Evolutionary conservation across 2,329 filamentous ascomycete species (phyloP).

Genomic region (Aspergillus fumigatus): DNA sequence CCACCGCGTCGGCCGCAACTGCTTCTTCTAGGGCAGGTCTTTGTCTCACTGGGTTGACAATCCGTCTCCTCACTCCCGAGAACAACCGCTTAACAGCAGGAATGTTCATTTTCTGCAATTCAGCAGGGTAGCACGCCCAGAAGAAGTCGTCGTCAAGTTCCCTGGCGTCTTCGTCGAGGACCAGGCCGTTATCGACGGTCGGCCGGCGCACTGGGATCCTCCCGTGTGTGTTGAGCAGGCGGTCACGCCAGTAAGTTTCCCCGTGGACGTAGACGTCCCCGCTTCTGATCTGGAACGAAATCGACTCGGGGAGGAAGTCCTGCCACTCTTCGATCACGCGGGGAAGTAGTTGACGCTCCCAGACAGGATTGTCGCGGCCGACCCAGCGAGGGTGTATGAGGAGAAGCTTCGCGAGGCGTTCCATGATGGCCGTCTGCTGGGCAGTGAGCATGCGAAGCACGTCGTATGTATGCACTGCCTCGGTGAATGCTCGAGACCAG

Average conservation of each 20-base stretch:
- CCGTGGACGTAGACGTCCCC: conserved; percentile 40
- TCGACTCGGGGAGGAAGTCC: conserved; percentile 40
- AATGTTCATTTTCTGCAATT: conserved; percentile 4
- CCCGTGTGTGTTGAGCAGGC: conserved; percentile 11
- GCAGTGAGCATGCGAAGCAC: conserved; percentile 25
- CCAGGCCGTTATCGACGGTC: conserved; percentile 8
- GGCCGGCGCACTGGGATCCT: conserved; percentile 19
- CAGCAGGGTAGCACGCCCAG: conserved; percentile 13
- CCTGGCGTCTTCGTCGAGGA: conserved; percentile 12
- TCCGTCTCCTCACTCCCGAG: not conserved
- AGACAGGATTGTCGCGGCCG: conserved; percentile 17
- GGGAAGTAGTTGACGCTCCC: conserved; percentile 38
- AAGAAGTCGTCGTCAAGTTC: conserved; percentile 24
- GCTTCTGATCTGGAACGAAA: conserved; percentile 34
- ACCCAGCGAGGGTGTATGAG: conserved; percentile 18
- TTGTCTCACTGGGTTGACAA: not conserved
- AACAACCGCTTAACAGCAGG: conserved; percentile 17
- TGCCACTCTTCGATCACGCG: conserved; percentile 46
- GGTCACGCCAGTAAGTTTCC: conserved; percentile 14
- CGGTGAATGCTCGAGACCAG: conserved; percentile 21
- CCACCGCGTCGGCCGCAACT: not conserved
- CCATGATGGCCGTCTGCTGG: conserved; percentile 24
- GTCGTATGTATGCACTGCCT: conserved; percentile 31
- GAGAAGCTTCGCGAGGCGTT: conserved; percentile 20
- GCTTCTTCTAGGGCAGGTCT: not conserved